Percentiles rank a stretch among this genome's conserved stretches.
These are phyloP conservation scores for Pythium rishiriense DNA, from an alignment of 352 stramenopile species.

Conservation along the genomic window DNA sequence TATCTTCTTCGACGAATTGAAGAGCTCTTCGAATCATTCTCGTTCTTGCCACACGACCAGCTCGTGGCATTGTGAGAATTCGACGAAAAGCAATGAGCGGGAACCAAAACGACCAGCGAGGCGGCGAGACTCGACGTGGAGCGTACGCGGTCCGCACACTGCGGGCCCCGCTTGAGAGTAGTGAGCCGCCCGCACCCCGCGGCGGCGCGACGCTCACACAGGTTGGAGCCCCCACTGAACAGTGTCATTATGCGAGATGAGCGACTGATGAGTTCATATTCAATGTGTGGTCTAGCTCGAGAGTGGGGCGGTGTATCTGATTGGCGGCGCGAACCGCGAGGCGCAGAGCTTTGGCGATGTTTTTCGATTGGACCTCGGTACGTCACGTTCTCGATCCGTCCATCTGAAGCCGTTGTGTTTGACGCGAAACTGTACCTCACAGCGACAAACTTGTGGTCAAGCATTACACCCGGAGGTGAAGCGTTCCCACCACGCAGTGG, in stretches of 20 bases:
- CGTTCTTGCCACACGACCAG: no score
- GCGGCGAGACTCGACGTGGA: not conserved
- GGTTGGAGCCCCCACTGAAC: conserved; percentile 23
- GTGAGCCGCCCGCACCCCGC: conserved; percentile 23
- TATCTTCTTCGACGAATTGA: not conserved
- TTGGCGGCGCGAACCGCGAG: conserved; percentile 60
- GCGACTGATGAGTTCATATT: not conserved
- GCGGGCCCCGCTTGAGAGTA: not conserved
- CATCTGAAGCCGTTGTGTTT: not conserved
- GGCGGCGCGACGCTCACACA: conserved; percentile 60
- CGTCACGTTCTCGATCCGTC: not conserved
- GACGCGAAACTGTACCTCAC: not conserved
- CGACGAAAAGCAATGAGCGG: conserved; percentile 5
- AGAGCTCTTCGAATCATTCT: not conserved
- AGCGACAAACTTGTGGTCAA: not conserved
- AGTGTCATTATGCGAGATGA: not conserved
- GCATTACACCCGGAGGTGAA: not conserved
- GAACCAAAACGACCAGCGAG: not conserved
- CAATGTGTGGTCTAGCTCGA: conserved; percentile 18
- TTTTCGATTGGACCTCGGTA: conserved; percentile 54
- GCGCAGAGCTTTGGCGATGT: conserved; percentile 56
- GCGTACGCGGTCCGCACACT: not conserved
- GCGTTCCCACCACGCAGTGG: conserved; percentile 55
- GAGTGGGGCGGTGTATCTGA: conserved; percentile 48
- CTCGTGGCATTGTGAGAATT: no score